Conservation (phyloP, 805 yeast genomes). For the Suhomyces emberorum region DNA sequence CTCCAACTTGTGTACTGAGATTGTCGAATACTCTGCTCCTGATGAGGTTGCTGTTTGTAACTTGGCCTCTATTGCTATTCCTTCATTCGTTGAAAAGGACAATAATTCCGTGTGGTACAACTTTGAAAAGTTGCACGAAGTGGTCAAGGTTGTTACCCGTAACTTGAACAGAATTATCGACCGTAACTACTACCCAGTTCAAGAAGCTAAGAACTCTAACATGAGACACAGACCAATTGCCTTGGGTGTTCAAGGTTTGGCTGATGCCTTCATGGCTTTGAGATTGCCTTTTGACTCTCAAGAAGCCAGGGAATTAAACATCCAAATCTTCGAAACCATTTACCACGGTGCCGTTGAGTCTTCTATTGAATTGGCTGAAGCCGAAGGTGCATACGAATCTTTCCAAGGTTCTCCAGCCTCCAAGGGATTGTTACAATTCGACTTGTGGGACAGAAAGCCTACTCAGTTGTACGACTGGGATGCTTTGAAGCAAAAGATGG, state of each 20-base stretch:
- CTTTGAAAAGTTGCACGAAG: slow-evolving; percentile 69
- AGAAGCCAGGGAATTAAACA: slow-evolving; percentile 72
- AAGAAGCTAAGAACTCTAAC: slow-evolving; percentile 72
- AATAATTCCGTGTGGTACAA: slow-evolving; percentile 47
- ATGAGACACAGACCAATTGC: slow-evolving; percentile 88
- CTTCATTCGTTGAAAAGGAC: slow-evolving; percentile 53
- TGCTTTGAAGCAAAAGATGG: slow-evolving; percentile 54
- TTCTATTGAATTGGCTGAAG: slow-evolving; percentile 74
- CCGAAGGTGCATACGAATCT: slow-evolving; percentile 65
- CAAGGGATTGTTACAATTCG: slow-evolving; percentile 79
- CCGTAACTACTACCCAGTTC: slow-evolving; percentile 79
- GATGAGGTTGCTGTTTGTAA: slow-evolving; percentile 96
- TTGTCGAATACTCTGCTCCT: slow-evolving; percentile 87
- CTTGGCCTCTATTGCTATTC: slow-evolving; percentile 86
- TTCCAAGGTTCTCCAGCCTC: slow-evolving; percentile 90
- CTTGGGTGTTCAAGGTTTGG: slow-evolving; percentile 97
- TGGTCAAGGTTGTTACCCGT: slow-evolving; percentile 71
- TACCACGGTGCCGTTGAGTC: slow-evolving; percentile 92
- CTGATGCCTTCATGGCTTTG: slow-evolving; percentile 79
- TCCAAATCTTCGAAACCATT: slow-evolving; percentile 89
- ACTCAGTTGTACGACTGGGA: slow-evolving; percentile 89
- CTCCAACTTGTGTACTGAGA: slow-evolving; percentile 91
- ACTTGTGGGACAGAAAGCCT: slow-evolving; percentile 81
- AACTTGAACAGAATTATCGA: slow-evolving; percentile 85
- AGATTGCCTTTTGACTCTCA: slow-evolving; percentile 84